These are phyloP conservation scores for Musa itinerans DNA, from an alignment of 176 grass and related monocot species.

Conservation along the genomic window DNA sequence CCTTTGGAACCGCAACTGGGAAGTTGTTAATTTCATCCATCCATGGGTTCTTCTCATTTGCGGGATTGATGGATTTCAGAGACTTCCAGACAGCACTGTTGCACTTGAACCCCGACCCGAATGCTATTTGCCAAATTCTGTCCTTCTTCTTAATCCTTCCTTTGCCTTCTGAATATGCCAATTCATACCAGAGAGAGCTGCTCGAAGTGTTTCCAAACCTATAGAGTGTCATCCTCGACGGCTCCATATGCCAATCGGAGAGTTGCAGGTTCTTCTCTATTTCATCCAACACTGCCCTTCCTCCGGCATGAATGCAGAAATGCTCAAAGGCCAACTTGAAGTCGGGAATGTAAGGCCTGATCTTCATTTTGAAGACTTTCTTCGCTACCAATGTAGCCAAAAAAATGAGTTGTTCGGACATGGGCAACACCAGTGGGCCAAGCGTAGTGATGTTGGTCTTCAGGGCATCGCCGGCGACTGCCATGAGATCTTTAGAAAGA, in stretches of 20 bases:
- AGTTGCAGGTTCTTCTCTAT: constrained; percentile 70
- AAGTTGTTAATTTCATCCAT: constrained; percentile 77
- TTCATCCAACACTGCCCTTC: constrained; percentile 76
- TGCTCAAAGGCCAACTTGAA: constrained; percentile 97
- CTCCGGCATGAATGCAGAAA: constrained; percentile 85
- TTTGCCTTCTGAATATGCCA: constrained; percentile 76
- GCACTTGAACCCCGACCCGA: constrained; percentile 88
- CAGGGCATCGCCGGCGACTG: constrained; percentile 75
- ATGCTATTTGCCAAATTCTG: constrained; percentile 82
- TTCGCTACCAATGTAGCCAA: constrained; percentile 39
- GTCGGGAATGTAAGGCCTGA: constrained; percentile 91
- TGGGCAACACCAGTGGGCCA: constrained; percentile 59
- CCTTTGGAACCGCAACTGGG: constrained; percentile 50
- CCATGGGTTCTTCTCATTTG: constrained; percentile 69
- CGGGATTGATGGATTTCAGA: constrained; percentile 47
- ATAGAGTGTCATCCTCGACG: constrained; percentile 76
- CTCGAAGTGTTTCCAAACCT: constrained; percentile 87
- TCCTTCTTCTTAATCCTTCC: constrained; percentile 55
- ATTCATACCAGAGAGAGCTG: constrained; percentile 85
- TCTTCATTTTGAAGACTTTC: constrained; percentile 73
- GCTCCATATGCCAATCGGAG: constrained; percentile 85
- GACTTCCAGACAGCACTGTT: constrained; percentile 84
- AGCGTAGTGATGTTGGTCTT: constrained; percentile 98
- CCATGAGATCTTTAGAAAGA: constrained; percentile 89
- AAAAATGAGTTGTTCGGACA: constrained; percentile 77